These are phyloP conservation scores for Helichrysum umbraculigerum DNA, from an alignment of 129 eudicot species.

Conservation along the genomic window DNA sequence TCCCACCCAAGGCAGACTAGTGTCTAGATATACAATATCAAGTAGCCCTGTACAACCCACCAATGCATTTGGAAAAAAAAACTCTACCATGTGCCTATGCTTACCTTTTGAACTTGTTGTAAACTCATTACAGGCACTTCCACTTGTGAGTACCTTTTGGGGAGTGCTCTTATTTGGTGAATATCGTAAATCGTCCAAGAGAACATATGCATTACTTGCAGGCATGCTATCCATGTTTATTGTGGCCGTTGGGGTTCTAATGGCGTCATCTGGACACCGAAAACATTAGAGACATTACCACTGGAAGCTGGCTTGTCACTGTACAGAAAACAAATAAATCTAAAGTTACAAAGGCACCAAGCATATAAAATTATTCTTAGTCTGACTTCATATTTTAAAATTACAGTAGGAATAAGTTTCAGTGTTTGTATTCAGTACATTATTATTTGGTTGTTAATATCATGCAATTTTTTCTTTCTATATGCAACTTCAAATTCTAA, in stretches of 20 bases:
- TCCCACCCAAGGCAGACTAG: background rate
- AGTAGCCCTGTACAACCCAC: background rate
- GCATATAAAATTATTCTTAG: background rate
- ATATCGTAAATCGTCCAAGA: constrained; percentile 17
- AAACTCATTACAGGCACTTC: constrained; percentile 13
- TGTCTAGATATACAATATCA: background rate
- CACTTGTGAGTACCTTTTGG: constrained; percentile 18
- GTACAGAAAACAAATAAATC: background rate
- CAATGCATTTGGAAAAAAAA: background rate
- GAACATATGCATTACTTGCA: constrained; percentile 3
- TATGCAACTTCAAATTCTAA: background rate
- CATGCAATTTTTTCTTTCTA: background rate
- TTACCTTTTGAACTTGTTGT: background rate
- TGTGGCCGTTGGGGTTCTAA: constrained; percentile 10
- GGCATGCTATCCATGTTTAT: constrained; percentile 18
- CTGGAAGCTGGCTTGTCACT: background rate
- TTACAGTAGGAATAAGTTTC: background rate
- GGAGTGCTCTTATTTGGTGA: constrained; percentile 12
- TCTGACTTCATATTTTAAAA: background rate
- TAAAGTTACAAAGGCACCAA: background rate
- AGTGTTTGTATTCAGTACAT: background rate
- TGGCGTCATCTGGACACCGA: constrained; percentile 8
- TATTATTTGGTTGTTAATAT: background rate
- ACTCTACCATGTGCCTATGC: background rate
- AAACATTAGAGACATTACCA: background rate